Evolutionary conservation across 2,329 filamentous ascomycete genomes (phyloP).

Genomic region (Fusarium pseudocircinatum): DNA sequence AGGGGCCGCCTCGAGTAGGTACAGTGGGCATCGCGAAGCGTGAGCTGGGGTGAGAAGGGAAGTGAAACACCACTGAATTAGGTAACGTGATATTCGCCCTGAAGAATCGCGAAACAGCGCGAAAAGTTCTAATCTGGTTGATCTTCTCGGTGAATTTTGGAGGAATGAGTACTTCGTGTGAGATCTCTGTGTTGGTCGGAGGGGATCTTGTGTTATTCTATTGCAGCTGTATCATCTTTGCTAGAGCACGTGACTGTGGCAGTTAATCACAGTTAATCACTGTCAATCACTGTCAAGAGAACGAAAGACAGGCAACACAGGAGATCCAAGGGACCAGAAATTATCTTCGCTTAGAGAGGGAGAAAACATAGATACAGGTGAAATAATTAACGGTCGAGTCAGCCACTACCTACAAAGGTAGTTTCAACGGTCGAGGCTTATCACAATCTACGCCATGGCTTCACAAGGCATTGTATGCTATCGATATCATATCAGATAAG

Average conservation of each 20-base stretch:
- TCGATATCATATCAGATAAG: background rate
- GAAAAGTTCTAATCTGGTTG: background rate
- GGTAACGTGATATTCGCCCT: no score
- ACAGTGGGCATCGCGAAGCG: background rate
- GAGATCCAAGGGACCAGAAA: background rate
- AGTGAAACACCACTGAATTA: no score
- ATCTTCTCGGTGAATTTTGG: background rate
- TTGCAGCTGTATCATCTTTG: background rate
- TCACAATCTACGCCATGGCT: background rate
- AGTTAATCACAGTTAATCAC: background rate
- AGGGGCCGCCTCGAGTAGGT: conserved; percentile 44
- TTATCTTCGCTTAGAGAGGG: no score
- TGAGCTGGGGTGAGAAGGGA: no score
- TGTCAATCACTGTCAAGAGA: background rate
- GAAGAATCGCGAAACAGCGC: background rate
- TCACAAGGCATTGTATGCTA: background rate
- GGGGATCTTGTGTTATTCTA: background rate
- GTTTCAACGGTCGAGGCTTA: no score
- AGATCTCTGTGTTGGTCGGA: background rate
- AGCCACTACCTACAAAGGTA: background rate
- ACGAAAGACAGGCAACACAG: background rate
- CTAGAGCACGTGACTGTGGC: conserved; percentile 8
- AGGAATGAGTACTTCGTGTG: background rate
- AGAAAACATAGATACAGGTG: background rate
- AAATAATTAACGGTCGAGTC: background rate